Percentiles rank a stretch among this genome's conserved stretches.
These are phyloP conservation scores for Neurospora pannonica DNA, from an alignment of 495 filamentous ascomycete species.

Conservation along the genomic window DNA sequence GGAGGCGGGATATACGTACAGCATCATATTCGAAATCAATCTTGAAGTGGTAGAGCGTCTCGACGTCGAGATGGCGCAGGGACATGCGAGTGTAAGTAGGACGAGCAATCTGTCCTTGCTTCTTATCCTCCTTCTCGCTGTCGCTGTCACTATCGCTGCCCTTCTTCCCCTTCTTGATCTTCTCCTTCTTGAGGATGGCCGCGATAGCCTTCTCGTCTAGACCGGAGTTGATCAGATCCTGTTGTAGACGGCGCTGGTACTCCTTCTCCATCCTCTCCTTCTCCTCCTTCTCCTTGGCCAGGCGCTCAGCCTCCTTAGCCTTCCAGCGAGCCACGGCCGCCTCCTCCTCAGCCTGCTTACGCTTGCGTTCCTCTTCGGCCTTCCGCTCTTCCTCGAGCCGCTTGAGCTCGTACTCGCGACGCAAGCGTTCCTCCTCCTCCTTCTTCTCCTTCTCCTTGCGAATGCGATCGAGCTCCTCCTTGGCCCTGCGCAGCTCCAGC, in stretches of 20 bases:
- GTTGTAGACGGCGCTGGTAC: constrained; percentile 38
- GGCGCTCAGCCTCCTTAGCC: constrained; percentile 42
- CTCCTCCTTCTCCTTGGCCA: constrained; percentile 33
- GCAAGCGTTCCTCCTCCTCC: constrained; percentile 37
- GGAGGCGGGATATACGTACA: constrained; percentile 22
- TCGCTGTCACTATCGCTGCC: constrained; percentile 14
- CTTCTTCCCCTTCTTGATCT: constrained; percentile 31
- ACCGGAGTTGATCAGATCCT: constrained; percentile 40
- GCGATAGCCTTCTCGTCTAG: constrained; percentile 43
- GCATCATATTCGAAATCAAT: constrained; percentile 45
- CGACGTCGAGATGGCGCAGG: constrained; percentile 44
- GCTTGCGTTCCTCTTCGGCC: constrained; percentile 30
- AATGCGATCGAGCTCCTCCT: constrained; percentile 35
- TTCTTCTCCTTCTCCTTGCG: constrained; percentile 36
- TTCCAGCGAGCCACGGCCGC: constrained; percentile 49
- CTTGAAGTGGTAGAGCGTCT: constrained; percentile 40
- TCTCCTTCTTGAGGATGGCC: constrained; percentile 43
- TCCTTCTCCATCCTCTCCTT: constrained; percentile 41
- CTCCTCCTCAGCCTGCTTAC: constrained; percentile 42
- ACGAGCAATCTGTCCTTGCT: constrained; percentile 15
- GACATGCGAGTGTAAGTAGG: constrained; percentile 51
- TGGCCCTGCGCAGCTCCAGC: constrained; percentile 33
- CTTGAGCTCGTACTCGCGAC: constrained; percentile 45
- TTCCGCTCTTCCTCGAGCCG: constrained; percentile 47
- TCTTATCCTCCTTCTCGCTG: constrained; percentile 10